These are phyloP conservation scores for Ziziphus jujuba DNA, from an alignment of 306 rosid genomes.

Conservation along the genomic window DNA sequence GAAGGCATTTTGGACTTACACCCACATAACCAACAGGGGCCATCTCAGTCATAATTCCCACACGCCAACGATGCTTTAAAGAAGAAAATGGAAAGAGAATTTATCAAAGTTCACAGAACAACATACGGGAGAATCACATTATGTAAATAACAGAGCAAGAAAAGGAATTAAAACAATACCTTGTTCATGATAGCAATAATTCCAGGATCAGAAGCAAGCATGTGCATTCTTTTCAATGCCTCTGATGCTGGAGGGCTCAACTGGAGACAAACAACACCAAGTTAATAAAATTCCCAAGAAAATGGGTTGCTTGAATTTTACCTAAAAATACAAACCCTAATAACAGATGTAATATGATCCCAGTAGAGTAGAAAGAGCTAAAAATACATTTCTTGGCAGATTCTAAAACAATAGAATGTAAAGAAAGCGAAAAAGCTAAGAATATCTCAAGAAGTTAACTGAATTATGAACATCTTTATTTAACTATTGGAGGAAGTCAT, in stretches of 20 bases:
- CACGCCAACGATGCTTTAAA: constrained; percentile 82
- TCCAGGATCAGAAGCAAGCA: constrained; percentile 97
- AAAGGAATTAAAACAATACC: constrained; percentile 36
- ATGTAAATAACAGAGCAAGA: neutral
- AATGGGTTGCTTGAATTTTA: constrained; percentile 2
- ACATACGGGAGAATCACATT: constrained; percentile 26
- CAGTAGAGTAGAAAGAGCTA: neutral
- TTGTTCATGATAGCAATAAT: constrained; percentile 91
- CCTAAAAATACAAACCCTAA: neutral
- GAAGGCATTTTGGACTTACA: constrained; percentile 84
- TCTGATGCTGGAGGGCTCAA: constrained; percentile 82
- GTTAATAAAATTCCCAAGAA: constrained; percentile 19
- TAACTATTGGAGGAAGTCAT: too few species aligned
- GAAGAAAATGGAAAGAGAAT: constrained; percentile 26
- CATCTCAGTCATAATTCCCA: constrained; percentile 98
- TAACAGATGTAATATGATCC: neutral
- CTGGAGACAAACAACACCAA: constrained; percentile 48
- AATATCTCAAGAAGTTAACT: too few species aligned
- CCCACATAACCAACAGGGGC: constrained; percentile 96
- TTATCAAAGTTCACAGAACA: constrained; percentile 27
- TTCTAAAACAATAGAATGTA: too few species aligned
- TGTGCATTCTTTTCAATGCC: constrained; percentile 92
- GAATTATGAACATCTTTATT: too few species aligned
- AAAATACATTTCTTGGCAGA: neutral
- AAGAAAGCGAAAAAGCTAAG: too few species aligned